These are phyloP conservation scores for Aurantiochytrium sp. DNA, from an alignment of 108 stramenopile genomes.

Conservation along the genomic window DNA sequence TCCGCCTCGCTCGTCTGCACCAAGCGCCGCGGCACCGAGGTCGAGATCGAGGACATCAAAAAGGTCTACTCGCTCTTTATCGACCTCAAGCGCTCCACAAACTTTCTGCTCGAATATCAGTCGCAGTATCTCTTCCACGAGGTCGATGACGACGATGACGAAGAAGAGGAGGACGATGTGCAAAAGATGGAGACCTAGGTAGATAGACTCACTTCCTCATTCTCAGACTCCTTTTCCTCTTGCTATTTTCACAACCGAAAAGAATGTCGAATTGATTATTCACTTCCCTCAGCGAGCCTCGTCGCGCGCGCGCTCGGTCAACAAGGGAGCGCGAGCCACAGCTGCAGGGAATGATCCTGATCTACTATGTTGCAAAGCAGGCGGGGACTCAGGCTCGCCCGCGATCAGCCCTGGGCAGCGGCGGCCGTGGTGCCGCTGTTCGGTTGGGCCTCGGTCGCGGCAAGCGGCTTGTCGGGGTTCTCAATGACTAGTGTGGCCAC, in stretches of 20 bases:
- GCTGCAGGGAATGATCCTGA: too few species aligned
- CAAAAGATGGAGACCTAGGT: neutral
- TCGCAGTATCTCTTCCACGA: conserved; percentile 88
- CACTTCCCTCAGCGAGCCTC: too few species aligned
- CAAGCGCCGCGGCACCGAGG: conserved; percentile 79
- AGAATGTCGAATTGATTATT: too few species aligned
- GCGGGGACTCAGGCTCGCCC: too few species aligned
- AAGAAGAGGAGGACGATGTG: conserved; percentile 54
- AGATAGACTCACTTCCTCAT: neutral
- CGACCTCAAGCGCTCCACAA: conserved; percentile 93
- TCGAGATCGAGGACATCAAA: conserved; percentile 80
- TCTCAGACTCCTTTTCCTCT: neutral
- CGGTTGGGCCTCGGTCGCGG: too few species aligned
- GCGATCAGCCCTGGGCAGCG: too few species aligned
- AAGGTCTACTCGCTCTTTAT: conserved; percentile 86
- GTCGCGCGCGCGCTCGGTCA: too few species aligned
- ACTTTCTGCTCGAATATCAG: conserved; percentile 97
- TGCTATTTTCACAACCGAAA: too few species aligned
- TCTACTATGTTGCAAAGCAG: too few species aligned
- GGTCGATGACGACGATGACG: conserved; percentile 60
- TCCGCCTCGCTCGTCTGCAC: conserved; percentile 75
- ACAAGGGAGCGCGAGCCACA: too few species aligned
- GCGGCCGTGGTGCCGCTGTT: neutral
- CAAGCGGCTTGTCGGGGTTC: neutral
- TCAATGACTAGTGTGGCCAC: neutral